Conservation (phyloP, 768 basidiomycete genomes). For the Podaxis sp. region DNA sequence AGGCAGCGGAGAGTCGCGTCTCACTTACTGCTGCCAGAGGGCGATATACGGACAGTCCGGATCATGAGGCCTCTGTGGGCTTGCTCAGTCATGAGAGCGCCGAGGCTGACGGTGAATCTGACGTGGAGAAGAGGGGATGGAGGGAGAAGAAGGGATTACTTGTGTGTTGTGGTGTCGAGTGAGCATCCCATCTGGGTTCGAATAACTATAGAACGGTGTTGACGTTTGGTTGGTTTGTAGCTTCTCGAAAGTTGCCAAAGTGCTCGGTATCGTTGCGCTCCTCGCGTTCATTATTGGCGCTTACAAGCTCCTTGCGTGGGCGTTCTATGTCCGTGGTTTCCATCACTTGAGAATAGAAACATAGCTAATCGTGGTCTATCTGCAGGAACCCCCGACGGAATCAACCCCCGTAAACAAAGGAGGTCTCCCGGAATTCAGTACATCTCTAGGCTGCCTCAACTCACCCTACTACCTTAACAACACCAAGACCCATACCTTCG, state of each 20-base stretch:
- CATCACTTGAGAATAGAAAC: background rate
- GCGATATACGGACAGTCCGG: conserved; percentile 5
- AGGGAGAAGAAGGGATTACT: conserved; percentile 37
- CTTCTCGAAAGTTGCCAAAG: conserved; percentile 55
- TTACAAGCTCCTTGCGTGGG: conserved; percentile 47
- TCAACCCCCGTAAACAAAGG: conserved; percentile 45
- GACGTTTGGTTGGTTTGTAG: conserved; percentile 25
- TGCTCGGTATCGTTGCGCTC: conserved; percentile 47
- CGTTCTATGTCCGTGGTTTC: conserved; percentile 39
- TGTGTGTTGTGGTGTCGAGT: conserved; percentile 53
- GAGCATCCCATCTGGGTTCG: conserved; percentile 18
- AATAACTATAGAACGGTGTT: background rate
- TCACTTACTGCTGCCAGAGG: conserved; percentile 17
- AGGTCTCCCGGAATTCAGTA: conserved; percentile 53
- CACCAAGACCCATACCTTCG: conserved; percentile 32
- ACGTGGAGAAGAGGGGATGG: conserved; percentile 29
- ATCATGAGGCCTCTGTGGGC: conserved; percentile 17
- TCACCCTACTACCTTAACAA: conserved; percentile 47
- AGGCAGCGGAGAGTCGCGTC: conserved; percentile 40
- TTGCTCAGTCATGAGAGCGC: conserved; percentile 30
- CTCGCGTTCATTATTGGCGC: conserved; percentile 41
- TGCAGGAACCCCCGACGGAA: conserved; percentile 37
- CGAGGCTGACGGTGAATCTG: conserved; percentile 32
- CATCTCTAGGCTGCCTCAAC: conserved; percentile 48
- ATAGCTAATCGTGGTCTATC: background rate